Evolutionary conservation across 768 basidiomycete genomes (phyloP), one percentile per base, ranked within the genome.

Genomic region (Podaxis carcinomalis): DNA sequence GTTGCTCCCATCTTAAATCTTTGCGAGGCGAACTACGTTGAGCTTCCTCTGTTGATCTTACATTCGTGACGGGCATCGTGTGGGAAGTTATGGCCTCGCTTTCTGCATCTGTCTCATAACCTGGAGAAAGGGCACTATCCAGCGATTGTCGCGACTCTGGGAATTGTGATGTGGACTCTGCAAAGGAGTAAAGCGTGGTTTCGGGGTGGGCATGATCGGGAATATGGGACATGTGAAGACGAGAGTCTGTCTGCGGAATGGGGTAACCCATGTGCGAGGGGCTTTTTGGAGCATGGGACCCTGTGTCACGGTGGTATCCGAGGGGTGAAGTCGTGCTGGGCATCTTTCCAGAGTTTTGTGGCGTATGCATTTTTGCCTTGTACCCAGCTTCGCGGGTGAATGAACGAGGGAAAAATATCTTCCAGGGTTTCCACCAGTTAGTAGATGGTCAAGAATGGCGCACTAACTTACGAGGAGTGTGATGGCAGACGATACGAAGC

Each of bases 391-490:
- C 88, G 27, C 76, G 77, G 3, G 82, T 81, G 57, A 89, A 78
- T 2, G 89, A 89, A 49, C 88, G 88, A 37, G 90, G 90, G 76
- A 91, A 91, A 75, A 91, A 91, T 46, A 91, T 81, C 88, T 90
- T 46, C 16, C 51, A 7, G 16, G 51, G 51, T 10, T 49, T 32
- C 32, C 9, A 67, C 61, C 37, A 56, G 39, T 19, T 21, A 42
- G 51, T 32, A 53, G 25, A 40, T 23, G 32, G 19, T 42, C 28
- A 42, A n/a, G 27, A 40, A 51, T 9, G 27, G 23, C 13, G 6
- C 23, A 27, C 6, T 59, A 23, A 72, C 85, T 68, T 67, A 91
- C 91, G 35, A 93, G 78, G 35, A 93, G 78, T 3, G 92, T 93
- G 23, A 93, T 89, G 16, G 85, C 84, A 25, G 91, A 91, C 3